Conservation (phyloP, 306 rosid species). For the Cercis canadensis region DNA sequence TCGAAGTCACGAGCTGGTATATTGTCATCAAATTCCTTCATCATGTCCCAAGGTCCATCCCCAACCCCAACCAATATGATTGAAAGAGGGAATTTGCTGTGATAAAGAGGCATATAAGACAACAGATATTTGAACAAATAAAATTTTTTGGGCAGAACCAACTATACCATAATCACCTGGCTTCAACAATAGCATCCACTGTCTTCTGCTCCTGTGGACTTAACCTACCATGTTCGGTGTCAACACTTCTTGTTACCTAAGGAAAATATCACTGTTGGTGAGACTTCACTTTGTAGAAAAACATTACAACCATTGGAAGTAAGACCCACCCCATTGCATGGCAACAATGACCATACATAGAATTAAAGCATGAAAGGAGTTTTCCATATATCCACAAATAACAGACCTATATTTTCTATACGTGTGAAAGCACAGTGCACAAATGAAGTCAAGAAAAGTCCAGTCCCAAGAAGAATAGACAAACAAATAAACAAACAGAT, state of each 20-base stretch:
- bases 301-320: constrained; percentile 3
- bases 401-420: background rate
- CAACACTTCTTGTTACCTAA: constrained; percentile 94
- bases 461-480: too few relatives aligned
- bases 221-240: constrained; percentile 72
- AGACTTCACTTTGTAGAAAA: background rate
- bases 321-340: background rate
- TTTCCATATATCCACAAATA: background rate
- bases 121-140: constrained; percentile 23
- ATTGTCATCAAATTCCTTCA: constrained; percentile 94
- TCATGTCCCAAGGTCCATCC: constrained; percentile 99
- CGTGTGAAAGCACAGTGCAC: too few relatives aligned
- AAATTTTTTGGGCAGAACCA: background rate
- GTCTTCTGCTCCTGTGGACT: constrained; percentile 96
- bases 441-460: background rate
- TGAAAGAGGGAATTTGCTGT: constrained; percentile 91
- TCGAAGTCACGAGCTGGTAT: constrained; percentile 88
- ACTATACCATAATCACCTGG: constrained; percentile 64
- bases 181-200: constrained; percentile 88
- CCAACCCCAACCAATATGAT: constrained; percentile 96
- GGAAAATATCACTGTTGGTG: constrained; percentile 31
- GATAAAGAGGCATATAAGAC: constrained; percentile 36
- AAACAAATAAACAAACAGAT: too few relatives aligned
- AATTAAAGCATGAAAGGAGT: background rate
- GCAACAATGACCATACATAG: background rate